Evolutionary conservation across 768 basidiomycete species (phyloP).

Genomic region (Plicaturopsis crispa): DNA sequence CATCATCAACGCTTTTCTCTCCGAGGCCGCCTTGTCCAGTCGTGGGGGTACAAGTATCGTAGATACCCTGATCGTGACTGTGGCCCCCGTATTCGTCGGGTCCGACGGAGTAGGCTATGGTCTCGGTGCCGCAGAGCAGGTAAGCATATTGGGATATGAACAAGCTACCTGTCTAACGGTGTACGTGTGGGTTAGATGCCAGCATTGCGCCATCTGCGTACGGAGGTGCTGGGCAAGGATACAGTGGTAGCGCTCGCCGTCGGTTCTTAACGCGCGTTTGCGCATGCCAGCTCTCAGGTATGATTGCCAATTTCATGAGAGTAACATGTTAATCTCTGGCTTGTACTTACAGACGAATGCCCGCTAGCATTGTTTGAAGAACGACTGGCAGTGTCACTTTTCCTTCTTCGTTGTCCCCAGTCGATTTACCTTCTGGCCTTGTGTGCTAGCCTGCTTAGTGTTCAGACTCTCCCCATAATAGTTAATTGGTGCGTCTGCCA

Average conservation of each 20-base stretch:
- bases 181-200: slow-evolving; percentile 11
- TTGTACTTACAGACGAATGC: too few relatives aligned
- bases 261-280: too few relatives aligned
- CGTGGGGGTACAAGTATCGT: slow-evolving; percentile 27
- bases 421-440: too few relatives aligned
- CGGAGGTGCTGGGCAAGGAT: slow-evolving; percentile 23
- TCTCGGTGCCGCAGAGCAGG: slow-evolving; percentile 14
- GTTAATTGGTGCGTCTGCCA: too few relatives aligned
- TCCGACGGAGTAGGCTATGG: slow-evolving; percentile 56
- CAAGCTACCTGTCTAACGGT: neutral
- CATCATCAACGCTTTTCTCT: slow-evolving; percentile 71
- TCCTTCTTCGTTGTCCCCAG: too few relatives aligned
- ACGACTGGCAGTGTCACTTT: too few relatives aligned
- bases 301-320: too few relatives aligned
- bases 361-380: too few relatives aligned
- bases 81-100: slow-evolving; percentile 83
- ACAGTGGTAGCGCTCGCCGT: slow-evolving; percentile 13
- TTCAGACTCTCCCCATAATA: too few relatives aligned
- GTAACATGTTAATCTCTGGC: too few relatives aligned
- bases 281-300: too few relatives aligned
- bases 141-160: slow-evolving; percentile 5
- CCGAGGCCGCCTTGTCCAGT: slow-evolving; percentile 10
- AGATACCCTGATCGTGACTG: slow-evolving; percentile 76
- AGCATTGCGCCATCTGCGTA: slow-evolving; percentile 19
- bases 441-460: too few relatives aligned